Evolutionary conservation across 2,329 filamentous ascomycete genomes (phyloP).

Genomic region (Mycocentrospora acerina): DNA sequence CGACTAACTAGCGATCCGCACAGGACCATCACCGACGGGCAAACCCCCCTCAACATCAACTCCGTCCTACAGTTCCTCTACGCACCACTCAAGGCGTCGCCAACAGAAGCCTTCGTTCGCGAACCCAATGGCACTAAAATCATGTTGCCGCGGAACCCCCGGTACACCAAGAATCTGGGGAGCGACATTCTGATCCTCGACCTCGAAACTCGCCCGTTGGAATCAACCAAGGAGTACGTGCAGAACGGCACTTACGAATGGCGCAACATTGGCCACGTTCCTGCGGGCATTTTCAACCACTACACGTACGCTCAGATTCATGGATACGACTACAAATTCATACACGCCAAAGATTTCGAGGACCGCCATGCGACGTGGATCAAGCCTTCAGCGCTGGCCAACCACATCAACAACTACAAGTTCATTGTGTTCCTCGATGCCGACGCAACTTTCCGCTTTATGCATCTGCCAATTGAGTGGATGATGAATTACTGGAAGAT

Average conservation of each 20-base stretch:
- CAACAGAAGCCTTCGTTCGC: conserved; percentile 31
- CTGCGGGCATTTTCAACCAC: conserved; percentile 41
- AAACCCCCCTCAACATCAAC: conserved; percentile 30
- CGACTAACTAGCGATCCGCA: conserved; percentile 13
- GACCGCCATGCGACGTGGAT: conserved; percentile 52
- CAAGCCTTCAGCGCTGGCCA: conserved; percentile 45
- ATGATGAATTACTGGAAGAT: conserved; percentile 54
- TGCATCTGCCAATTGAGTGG: conserved; percentile 53
- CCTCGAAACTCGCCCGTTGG: conserved; percentile 37
- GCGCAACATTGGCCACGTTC: conserved; percentile 40
- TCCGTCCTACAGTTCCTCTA: conserved; percentile 37
- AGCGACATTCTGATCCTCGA: conserved; percentile 40
- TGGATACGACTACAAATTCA: conserved; percentile 53
- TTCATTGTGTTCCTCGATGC: conserved; percentile 54
- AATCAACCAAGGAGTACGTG: conserved; percentile 30
- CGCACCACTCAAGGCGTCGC: conserved; percentile 29
- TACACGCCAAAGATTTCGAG: conserved; percentile 44
- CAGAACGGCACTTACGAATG: conserved; percentile 38
- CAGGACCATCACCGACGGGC: conserved; percentile 24
- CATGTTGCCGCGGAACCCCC: conserved; percentile 30
- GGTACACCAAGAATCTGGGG: conserved; percentile 36
- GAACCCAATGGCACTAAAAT: conserved; percentile 35
- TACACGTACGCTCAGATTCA: conserved; percentile 48
- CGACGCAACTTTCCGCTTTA: conserved; percentile 50
- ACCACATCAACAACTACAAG: conserved; percentile 42